Evolutionary conservation across 139 green algal species (phyloP).

Genomic region (Chlamydomonas sphaeroides): DNA sequence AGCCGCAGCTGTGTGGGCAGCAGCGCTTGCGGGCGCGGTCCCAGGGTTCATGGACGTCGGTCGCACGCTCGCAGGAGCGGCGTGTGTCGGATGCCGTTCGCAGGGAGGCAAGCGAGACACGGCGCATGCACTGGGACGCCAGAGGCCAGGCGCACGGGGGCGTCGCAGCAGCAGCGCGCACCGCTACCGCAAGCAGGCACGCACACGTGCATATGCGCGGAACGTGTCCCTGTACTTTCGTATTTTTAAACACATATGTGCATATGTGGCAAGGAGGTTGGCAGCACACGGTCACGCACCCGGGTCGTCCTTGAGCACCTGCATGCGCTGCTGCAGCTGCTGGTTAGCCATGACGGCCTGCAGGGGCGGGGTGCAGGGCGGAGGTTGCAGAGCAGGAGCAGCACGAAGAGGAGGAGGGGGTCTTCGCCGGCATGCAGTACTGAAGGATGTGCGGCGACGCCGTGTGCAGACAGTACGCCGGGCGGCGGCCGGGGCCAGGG

Average conservation of each 20-base stretch:
- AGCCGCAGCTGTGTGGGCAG: background rate
- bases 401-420: too few species aligned
- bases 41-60: background rate
- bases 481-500: too few species aligned
- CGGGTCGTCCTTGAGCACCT: slow-evolving; percentile 69
- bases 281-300: background rate
- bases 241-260: too few species aligned
- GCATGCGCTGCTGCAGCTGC: slow-evolving; percentile 56
- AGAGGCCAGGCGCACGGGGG: too few species aligned
- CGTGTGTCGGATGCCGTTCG: background rate
- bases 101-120: background rate
- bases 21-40: too few species aligned
- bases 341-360: slow-evolving; percentile 51
- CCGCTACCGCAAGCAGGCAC: too few species aligned
- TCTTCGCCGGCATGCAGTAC: too few species aligned
- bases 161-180: background rate
- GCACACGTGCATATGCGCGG: background rate
- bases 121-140: too few species aligned
- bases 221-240: background rate
- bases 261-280: background rate
- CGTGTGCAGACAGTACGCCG: too few species aligned
- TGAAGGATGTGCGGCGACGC: too few species aligned
- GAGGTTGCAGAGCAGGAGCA: too few species aligned
- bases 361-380: too few species aligned
- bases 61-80: background rate